Percentiles rank a stretch among this genome's conserved stretches.
Evolutionary conservation across 768 basidiomycete genomes (phyloP).

Genomic region (Heimioporus sp.): DNA sequence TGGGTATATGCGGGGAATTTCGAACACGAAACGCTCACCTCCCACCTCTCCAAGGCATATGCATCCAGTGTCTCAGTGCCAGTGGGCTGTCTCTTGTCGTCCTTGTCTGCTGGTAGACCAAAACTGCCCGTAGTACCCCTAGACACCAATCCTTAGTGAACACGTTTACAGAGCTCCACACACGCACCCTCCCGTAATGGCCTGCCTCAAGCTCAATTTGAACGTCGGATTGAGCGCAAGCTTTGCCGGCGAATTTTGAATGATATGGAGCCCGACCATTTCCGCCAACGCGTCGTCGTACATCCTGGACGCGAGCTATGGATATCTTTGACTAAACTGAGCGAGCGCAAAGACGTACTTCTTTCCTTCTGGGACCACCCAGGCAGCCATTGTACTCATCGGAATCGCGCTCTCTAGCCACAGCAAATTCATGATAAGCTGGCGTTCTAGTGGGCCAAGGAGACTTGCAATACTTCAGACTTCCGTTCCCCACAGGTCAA

Average conservation of each 20-base stretch:
- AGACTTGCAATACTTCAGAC: conserved; percentile 44
- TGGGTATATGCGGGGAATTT: not conserved
- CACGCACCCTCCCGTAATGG: conserved; percentile 83
- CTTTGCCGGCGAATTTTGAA: conserved; percentile 58
- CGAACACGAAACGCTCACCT: conserved; percentile 47
- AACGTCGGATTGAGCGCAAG: conserved; percentile 71
- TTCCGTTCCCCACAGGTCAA: not conserved
- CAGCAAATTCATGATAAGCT: conserved; percentile 82
- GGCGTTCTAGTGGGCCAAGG: conserved; percentile 74
- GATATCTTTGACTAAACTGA: not conserved
- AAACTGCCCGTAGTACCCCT: conserved; percentile 83
- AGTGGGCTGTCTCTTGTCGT: conserved; percentile 55
- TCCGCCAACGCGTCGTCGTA: conserved; percentile 69
- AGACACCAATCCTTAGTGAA: conserved; percentile 6
- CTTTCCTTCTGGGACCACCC: conserved; percentile 74
- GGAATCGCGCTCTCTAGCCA: conserved; percentile 82
- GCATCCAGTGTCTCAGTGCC: conserved; percentile 66
- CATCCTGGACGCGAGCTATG: conserved; percentile 43
- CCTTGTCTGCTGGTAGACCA: conserved; percentile 69
- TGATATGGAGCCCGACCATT: conserved; percentile 66
- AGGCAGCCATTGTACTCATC: conserved; percentile 64
- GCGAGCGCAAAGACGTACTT: conserved; percentile 43
- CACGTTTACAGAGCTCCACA: conserved; percentile 1
- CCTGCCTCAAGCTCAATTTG: conserved; percentile 76
- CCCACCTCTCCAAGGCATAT: conserved; percentile 88